Conservation (phyloP, 441 rosid species). For the Aleurites moluccanus region DNA sequence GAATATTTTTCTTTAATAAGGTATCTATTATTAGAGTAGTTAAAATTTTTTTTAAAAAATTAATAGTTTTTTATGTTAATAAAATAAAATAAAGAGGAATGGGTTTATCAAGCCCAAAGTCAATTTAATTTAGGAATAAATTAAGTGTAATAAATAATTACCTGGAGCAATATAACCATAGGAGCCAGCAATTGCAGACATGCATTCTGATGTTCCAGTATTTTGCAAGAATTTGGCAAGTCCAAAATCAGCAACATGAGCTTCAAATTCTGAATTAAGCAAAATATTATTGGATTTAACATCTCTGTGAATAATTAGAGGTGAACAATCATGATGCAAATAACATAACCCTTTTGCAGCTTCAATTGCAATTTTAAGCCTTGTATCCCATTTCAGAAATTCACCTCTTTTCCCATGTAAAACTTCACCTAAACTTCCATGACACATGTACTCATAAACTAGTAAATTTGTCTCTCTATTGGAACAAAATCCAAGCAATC, state of each 20-base stretch:
- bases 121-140: background rate
- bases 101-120: background rate
- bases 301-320: conserved; percentile 62
- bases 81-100: no score
- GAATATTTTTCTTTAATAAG: no score
- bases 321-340: conserved; percentile 77
- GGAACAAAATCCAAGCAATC: conserved; percentile 63
- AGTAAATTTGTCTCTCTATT: conserved; percentile 66
- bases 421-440: conserved; percentile 77
- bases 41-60: no score
- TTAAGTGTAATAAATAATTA: conserved; percentile 9
- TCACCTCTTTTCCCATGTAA: conserved; percentile 75
- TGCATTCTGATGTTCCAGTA: conserved; percentile 65
- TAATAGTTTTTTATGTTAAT: no score
- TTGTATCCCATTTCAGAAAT: conserved; percentile 59
- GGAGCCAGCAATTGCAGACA: conserved; percentile 85
- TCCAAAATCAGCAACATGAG: conserved; percentile 91
- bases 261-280: conserved; percentile 69
- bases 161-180: conserved; percentile 91
- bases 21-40: no score
- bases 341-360: conserved; percentile 82
- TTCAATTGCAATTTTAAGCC: conserved; percentile 66
- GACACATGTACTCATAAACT: conserved; percentile 76
- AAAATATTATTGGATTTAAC: conserved; percentile 86
- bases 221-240: conserved; percentile 76